A percentile compares a stretch with the other conserved stretches of the same genome.
Conservation (phyloP, 148 eudicot genomes). For the Linanthus parryae region DNA sequence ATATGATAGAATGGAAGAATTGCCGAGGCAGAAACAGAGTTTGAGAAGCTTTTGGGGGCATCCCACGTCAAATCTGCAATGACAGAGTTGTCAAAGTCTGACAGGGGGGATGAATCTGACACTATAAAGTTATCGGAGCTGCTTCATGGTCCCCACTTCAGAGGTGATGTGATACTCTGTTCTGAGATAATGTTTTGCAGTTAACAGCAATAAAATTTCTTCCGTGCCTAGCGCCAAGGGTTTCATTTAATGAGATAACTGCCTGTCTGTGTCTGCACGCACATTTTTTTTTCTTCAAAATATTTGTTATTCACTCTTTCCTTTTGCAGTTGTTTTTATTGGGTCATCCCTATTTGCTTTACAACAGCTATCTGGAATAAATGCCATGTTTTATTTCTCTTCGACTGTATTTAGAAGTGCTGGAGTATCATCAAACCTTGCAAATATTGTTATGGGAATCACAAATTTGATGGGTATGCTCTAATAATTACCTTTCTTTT, state of each 20-base stretch:
- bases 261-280: too few species aligned
- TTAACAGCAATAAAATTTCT: too few species aligned
- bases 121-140: slow-evolving; percentile 50
- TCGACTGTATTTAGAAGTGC: slow-evolving; percentile 99
- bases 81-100: slow-evolving; percentile 68
- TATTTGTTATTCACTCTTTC: slow-evolving; percentile 42
- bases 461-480: slow-evolving; percentile 65
- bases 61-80: slow-evolving; percentile 69
- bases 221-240: too few species aligned
- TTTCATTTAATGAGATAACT: too few species aligned
- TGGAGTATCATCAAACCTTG: slow-evolving; percentile 86
- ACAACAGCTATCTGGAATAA: slow-evolving; percentile 99
- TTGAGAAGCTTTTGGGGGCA: slow-evolving; percentile 71
- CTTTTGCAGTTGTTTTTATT: slow-evolving; percentile 99
- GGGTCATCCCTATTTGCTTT: slow-evolving; percentile 99
- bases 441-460: slow-evolving; percentile 71
- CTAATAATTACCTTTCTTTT: too few species aligned
- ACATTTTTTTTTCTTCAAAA: slow-evolving; percentile 15
- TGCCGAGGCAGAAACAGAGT: slow-evolving; percentile 74
- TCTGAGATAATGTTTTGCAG: background rate
- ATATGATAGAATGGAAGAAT: slow-evolving; percentile 61
- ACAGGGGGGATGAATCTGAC: slow-evolving; percentile 62
- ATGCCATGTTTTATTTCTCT: slow-evolving; percentile 98
- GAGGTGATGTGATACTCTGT: slow-evolving; percentile 40
- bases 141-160: slow-evolving; percentile 76